phyloP scores from a whole-genome alignment of 2,329 filamentous ascomycete species.

The Penicillium sp. region DNA sequence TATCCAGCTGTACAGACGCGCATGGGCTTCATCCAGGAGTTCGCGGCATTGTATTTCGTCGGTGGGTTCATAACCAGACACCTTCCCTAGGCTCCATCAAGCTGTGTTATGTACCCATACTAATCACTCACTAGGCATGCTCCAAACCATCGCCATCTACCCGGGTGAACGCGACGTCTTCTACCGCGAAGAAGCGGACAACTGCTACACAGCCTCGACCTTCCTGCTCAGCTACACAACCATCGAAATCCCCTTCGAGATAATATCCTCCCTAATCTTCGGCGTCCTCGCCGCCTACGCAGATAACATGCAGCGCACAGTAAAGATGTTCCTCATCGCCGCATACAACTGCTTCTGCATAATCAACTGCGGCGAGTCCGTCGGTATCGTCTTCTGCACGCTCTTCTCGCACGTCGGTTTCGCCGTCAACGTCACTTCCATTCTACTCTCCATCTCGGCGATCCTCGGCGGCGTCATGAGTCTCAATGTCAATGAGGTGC shows the following conservation, averaged over 20 bases:
- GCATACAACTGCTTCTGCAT: constrained; percentile 69
- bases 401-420: constrained; percentile 71
- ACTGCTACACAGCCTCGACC: constrained; percentile 65
- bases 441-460: constrained; percentile 66
- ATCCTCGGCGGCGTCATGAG: constrained; percentile 69
- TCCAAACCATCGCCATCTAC: constrained; percentile 73
- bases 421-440: constrained; percentile 67
- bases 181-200: constrained; percentile 71
- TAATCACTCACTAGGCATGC: constrained; percentile 56
- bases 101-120: not conserved
- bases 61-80: constrained; percentile 21
- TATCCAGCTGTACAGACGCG: constrained; percentile 69
- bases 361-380: constrained; percentile 68
- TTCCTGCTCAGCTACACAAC: constrained; percentile 68
- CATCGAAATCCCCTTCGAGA: constrained; percentile 69
- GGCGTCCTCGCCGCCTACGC: constrained; percentile 62
- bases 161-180: constrained; percentile 70
- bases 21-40: constrained; percentile 69
- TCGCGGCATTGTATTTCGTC: constrained; percentile 53
- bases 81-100: not conserved
- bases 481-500: constrained; percentile 63
- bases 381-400: constrained; percentile 78
- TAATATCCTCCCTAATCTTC: constrained; percentile 62
- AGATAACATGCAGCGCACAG: constrained; percentile 61
- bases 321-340: constrained; percentile 62